A percentile compares a stretch with the other conserved stretches of the same genome.
These are phyloP conservation scores for Hypoxylon rickii DNA, from an alignment of 495 filamentous ascomycete genomes.

Conservation along the genomic window DNA sequence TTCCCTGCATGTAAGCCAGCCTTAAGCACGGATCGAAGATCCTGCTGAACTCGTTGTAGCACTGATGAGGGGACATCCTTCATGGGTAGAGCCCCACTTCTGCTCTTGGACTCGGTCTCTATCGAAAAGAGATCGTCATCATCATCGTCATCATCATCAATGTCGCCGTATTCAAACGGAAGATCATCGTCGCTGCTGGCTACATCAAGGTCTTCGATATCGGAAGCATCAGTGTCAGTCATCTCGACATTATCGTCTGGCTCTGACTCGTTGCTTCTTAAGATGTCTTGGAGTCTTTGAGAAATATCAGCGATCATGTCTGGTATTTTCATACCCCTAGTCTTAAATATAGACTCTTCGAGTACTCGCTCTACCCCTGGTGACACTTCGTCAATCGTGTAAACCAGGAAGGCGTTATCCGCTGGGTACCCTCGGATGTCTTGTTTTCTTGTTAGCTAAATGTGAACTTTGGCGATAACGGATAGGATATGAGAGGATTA, in stretches of 20 bases:
- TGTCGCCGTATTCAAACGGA: constrained; percentile 7
- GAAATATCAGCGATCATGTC: constrained; percentile 38
- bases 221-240: constrained; percentile 40
- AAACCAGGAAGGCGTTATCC: constrained; percentile 40
- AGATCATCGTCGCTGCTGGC: constrained; percentile 40
- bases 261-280: constrained; percentile 37
- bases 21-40: constrained; percentile 63
- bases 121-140: background rate
- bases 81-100: background rate
- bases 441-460: constrained; percentile 15
- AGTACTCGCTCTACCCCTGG: constrained; percentile 32
- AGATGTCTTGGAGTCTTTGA: constrained; percentile 28
- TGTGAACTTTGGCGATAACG: too few relatives aligned
- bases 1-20: constrained; percentile 79
- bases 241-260: constrained; percentile 41
- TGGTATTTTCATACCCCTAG: constrained; percentile 12
- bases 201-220: constrained; percentile 18
- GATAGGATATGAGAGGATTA: too few relatives aligned
- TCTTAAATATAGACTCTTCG: constrained; percentile 26
- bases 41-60: constrained; percentile 56
- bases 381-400: constrained; percentile 43
- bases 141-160: constrained; percentile 11
- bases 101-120: background rate
- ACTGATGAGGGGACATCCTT: background rate
- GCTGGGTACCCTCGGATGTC: constrained; percentile 39